Base-by-base conservation (phyloP, 306 rosid genomes). In the Prunus fruticosa region DNA sequence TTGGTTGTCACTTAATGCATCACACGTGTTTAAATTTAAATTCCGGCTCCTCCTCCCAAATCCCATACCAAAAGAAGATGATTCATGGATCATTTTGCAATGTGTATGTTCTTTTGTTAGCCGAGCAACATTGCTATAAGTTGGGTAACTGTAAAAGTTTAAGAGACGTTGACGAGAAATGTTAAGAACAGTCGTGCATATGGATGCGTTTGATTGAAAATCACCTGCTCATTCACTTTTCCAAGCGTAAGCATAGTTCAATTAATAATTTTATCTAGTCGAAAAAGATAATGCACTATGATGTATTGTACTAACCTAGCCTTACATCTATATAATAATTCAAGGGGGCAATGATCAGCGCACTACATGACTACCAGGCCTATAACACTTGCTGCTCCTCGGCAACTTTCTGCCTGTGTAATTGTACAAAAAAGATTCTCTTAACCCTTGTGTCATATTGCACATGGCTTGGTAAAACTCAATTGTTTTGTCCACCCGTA, bases 1-100 rank as follows among this genome's bases (percentile, higher is more conserved):
- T 68, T 79, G 73, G 65, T 73, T 72, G 79, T 76, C 84, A 73
- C 73, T 43, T 11, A 66, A 70, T 70, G 79, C 80, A 67, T 19
- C 73, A 71, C 87, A 72, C 84, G 76, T 80, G 87, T 52, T 76
- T 19, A 11, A 28, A 38, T 28, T 38, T 78, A 30, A 49, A 53
- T 11, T 11, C n/a, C 43, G 56, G 19, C 19, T 61, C 66, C 9
- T 13, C 43, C 67, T 28, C 20, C 3, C 0, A n/a, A n/a, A n/a
- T n/a, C n/a, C n/a, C n/a, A n/a, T n/a, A n/a, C n/a, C n/a, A 62
- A 62, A 62, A 15, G 10, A 6, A 28, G 43, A 28, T 14, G 2
- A 3, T 27, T 27, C 7, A 2, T 62, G 41, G 11, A 62, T 62
- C 43, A 30, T 62, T 6, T 38, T 15, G 67, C 67, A 62, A 7